phyloP scores from a whole-genome alignment of 192 early-diverging fungal species.

The Dimargaris cristalligena region DNA sequence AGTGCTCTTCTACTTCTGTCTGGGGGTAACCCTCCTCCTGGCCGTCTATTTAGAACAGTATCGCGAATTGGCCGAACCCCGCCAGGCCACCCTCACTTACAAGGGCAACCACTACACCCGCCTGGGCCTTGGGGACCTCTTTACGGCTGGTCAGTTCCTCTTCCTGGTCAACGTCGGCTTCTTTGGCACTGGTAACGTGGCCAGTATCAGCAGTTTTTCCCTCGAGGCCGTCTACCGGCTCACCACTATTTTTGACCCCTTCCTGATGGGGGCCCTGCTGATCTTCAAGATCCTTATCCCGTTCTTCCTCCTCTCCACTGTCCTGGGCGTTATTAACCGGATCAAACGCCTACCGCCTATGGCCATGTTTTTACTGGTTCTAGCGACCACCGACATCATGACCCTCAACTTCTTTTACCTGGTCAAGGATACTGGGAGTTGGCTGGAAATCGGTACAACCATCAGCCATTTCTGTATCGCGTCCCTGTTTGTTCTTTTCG shows the following conservation, averaged over 20 bases:
- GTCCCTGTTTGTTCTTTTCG: slow-evolving; percentile 80
- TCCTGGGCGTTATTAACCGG: slow-evolving; percentile 59
- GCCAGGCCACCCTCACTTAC: background rate
- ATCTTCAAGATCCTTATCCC: slow-evolving; percentile 86
- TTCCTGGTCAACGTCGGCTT: slow-evolving; percentile 87
- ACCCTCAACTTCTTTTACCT: slow-evolving; percentile 95
- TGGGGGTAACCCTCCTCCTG: slow-evolving; percentile 45
- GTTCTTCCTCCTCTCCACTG: slow-evolving; percentile 78
- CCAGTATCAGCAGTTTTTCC: slow-evolving; percentile 69
- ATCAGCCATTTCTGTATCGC: slow-evolving; percentile 94
- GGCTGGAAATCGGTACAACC: slow-evolving; percentile 93
- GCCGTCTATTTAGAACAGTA: slow-evolving; percentile 62
- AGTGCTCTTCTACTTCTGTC: slow-evolving; percentile 71
- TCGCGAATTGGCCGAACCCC: background rate
- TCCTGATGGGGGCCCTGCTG: slow-evolving; percentile 71
- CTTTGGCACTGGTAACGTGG: slow-evolving; percentile 94
- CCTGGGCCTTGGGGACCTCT: background rate
- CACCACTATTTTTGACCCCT: slow-evolving; percentile 78
- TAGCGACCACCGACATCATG: slow-evolving; percentile 80
- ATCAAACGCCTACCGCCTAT: slow-evolving; percentile 69
- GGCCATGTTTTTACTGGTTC: slow-evolving; percentile 68
- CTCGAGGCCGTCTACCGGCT: slow-evolving; percentile 78
- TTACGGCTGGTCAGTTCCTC: slow-evolving; percentile 32
- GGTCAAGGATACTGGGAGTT: slow-evolving; percentile 77
- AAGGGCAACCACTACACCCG: background rate